These are phyloP conservation scores for Diddensiella caesifluorescens DNA, from an alignment of 805 yeast genomes.

Conservation along the genomic window DNA sequence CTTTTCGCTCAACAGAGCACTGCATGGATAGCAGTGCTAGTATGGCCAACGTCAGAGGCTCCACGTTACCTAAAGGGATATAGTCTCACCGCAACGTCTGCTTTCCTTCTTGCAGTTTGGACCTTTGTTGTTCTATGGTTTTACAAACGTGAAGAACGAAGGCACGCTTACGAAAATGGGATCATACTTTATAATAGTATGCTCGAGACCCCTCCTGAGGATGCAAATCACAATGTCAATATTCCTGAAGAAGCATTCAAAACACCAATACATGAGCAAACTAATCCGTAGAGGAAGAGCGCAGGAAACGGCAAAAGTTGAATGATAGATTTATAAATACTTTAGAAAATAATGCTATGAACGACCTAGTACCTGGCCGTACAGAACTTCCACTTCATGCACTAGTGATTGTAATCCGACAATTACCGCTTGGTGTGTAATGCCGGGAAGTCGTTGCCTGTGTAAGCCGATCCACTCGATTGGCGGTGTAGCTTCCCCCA, in stretches of 20 bases:
- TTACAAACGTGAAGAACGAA: constrained; percentile 49
- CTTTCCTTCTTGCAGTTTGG: constrained; percentile 11
- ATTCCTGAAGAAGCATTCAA: constrained; percentile 19
- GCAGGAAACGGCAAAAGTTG: no score
- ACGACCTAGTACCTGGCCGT: constrained; percentile 17
- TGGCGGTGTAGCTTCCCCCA: constrained; percentile 98
- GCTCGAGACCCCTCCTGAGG: no score
- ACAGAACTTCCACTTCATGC: constrained; percentile 28
- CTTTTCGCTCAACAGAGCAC: constrained; percentile 46
- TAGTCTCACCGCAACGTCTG: constrained; percentile 18
- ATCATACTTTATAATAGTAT: constrained; percentile 43
- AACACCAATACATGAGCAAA: no score
- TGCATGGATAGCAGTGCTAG: constrained; percentile 44
- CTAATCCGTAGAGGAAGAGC: no score
- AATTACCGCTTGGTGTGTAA: constrained; percentile 77
- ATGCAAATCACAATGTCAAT: constrained; percentile 34
- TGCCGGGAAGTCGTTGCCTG: constrained; percentile 75
- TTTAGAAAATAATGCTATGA: constrained; percentile 11
- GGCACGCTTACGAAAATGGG: constrained; percentile 43
- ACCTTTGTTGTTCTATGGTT: constrained; percentile 42
- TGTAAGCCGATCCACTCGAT: constrained; percentile 97
- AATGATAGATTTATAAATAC: no score
- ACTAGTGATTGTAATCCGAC: constrained; percentile 69
- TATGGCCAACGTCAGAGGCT: constrained; percentile 33
- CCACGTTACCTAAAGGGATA: constrained; percentile 28